phyloP scores from a whole-genome alignment of 495 filamentous ascomycete genomes.

The Penicillium paxilli region DNA sequence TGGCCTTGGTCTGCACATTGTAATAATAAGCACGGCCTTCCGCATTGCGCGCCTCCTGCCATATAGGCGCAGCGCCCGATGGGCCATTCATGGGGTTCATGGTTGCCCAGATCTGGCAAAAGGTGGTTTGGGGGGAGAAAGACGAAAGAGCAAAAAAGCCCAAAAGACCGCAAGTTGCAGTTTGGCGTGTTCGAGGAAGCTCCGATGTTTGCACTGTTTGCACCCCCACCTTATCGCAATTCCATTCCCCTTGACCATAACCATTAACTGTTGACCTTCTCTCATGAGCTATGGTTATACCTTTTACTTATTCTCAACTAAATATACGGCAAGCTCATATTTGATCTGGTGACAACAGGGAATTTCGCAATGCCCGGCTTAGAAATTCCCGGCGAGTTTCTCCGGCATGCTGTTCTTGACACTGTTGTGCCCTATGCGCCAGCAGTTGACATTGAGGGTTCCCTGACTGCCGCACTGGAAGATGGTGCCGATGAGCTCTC shows the following conservation, averaged over 20 bases:
- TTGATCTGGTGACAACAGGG: slow-evolving; percentile 18
- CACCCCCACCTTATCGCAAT: slow-evolving; percentile 22
- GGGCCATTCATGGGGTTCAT: slow-evolving; percentile 68
- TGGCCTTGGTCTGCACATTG: slow-evolving; percentile 81
- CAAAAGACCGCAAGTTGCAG: not conserved
- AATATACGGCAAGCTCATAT: too few relatives aligned
- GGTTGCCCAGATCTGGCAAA: too few relatives aligned
- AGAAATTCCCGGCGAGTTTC: slow-evolving; percentile 56
- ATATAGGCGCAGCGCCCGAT: slow-evolving; percentile 56
- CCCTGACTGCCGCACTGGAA: slow-evolving; percentile 49
- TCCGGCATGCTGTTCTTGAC: slow-evolving; percentile 70
- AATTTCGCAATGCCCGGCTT: slow-evolving; percentile 40
- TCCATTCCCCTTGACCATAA: too few relatives aligned
- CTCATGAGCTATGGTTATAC: not conserved
- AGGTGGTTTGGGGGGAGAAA: slow-evolving; percentile 3
- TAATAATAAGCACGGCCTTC: slow-evolving; percentile 95
- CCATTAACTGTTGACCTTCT: slow-evolving; percentile 21
- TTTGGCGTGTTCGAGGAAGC: slow-evolving; percentile 13
- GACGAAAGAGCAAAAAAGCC: slow-evolving; percentile 19
- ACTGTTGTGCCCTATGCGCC: slow-evolving; percentile 76
- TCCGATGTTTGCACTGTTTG: slow-evolving; percentile 38
- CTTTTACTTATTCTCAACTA: not conserved
- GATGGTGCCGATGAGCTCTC: slow-evolving; percentile 46
- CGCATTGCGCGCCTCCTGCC: slow-evolving; percentile 80
- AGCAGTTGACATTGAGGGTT: slow-evolving; percentile 62